phyloP scores from a whole-genome alignment of 345 rosid species.

The Punica granatum region DNA sequence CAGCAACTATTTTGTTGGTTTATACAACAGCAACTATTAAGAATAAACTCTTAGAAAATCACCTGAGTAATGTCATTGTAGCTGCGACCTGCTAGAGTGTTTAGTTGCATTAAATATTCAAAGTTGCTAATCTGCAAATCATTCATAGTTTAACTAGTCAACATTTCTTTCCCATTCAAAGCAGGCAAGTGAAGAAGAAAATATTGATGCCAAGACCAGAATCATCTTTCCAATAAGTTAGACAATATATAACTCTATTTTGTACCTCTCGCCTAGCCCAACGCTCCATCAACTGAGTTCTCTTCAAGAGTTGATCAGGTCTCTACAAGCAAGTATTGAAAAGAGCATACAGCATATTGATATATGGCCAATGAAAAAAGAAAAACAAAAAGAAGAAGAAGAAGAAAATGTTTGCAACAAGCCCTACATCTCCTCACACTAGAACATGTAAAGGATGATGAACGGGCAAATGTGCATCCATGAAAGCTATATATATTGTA shows the following conservation, averaged over 20 bases:
- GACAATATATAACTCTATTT: background rate
- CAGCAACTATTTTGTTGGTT: background rate
- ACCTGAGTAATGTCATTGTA: constrained; percentile 99
- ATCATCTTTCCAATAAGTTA: background rate
- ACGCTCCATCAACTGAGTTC: constrained; percentile 94
- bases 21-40: background rate
- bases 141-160: constrained; percentile 2
- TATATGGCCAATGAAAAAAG: background rate
- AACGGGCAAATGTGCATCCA: background rate
- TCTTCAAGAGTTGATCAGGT: constrained; percentile 90
- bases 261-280: constrained; percentile 99
- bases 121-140: constrained; percentile 93
- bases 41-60: constrained; percentile 2
- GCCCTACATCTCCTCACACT: too few species aligned
- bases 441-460: too few species aligned
- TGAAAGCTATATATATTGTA: background rate
- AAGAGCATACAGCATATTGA: background rate
- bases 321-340: constrained; percentile 37
- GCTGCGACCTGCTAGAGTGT: constrained; percentile 97
- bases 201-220: background rate
- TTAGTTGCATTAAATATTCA: constrained; percentile 92
- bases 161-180: background rate
- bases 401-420: too few species aligned
- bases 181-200: background rate
- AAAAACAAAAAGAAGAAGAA: too few species aligned